Evolutionary conservation across 1,139 yeast species (phyloP), one percentile per base, ranked within the genome.

Genomic region (Suhomyces atakaporum): DNA sequence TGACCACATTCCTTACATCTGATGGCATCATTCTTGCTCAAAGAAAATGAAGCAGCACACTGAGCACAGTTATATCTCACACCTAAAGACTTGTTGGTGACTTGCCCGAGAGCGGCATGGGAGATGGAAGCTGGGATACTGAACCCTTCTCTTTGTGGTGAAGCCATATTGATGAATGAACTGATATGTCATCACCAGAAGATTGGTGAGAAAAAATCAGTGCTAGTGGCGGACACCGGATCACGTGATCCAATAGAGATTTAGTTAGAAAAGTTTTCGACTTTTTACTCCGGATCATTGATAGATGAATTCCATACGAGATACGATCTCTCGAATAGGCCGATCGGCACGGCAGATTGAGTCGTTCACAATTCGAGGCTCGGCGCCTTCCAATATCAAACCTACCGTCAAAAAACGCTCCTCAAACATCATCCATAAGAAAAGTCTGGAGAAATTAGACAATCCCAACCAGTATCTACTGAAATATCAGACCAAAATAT

Each of bases 1-100:
- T 92, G 98, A 44, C 98, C 98, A 66, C 98, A 92, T 55, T 90
- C 96, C 66, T 90, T 90, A 71, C 98, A 92, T 71, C 98, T 86
- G 48, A 92, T 96, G 36, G 97, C 96, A 63, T 92, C 98, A 51
- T 87, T 88, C 68, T 92, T 88, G 41, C 90, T 84, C 53, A 92
- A 77, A 5, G 95, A 81, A 52, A 90, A 85, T 36, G 84, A 81
- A 41, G 92, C 81, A 9, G 97, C 96, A 66, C 98, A 92, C 69
- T 89, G 95, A 31, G 97, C 96, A 66, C 98, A 92, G 62, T 89
- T 82, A 66, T 92, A 92, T 56, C 84, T 85, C 50, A 89, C 94
- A 38, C 97, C 96, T 56, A 83, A 81, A 13, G 77, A 73, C 58
- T 82, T 82, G 69, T 84, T 83, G 50, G 88, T 75, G 33, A 67